A percentile compares a stretch with the other conserved stretches of the same genome.
Evolutionary conservation across 805 yeast genomes (phyloP).

Genomic region (Candida railenensis): DNA sequence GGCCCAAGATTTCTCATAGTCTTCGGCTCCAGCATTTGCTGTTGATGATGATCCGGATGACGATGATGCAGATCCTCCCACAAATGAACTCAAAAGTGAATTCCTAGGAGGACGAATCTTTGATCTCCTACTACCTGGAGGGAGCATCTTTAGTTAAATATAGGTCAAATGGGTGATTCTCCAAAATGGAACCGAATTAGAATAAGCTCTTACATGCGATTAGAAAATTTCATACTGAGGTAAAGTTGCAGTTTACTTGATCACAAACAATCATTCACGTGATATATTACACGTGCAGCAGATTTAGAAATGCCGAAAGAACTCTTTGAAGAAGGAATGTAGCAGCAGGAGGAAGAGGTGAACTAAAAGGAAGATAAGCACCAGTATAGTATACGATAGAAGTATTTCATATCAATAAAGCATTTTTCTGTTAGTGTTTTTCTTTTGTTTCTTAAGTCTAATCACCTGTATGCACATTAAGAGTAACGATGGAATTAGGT

Average conservation of each 20-base stretch:
- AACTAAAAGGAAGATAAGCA: too few relatives aligned
- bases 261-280: too few relatives aligned
- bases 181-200: neutral
- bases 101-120: conserved; percentile 69
- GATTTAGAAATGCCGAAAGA: too few relatives aligned
- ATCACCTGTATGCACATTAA: neutral
- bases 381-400: too few relatives aligned
- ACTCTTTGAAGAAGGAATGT: too few relatives aligned
- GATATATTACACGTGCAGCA: too few relatives aligned
- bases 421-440: too few relatives aligned
- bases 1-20: conserved; percentile 68
- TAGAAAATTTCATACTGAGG: neutral
- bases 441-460: too few relatives aligned
- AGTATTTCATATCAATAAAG: too few relatives aligned
- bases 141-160: conserved; percentile 16
- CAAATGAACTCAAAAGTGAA: conserved; percentile 20
- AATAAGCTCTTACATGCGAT: neutral
- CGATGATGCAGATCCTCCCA: conserved; percentile 18
- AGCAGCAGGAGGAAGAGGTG: too few relatives aligned
- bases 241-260: too few relatives aligned
- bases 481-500: neutral
- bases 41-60: conserved; percentile 26
- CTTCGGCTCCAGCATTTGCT: conserved; percentile 34
- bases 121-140: conserved; percentile 45
- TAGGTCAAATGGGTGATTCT: neutral